Evolutionary conservation across 2,329 filamentous ascomycete genomes (phyloP).

Genomic region (Alternaria consortialis): DNA sequence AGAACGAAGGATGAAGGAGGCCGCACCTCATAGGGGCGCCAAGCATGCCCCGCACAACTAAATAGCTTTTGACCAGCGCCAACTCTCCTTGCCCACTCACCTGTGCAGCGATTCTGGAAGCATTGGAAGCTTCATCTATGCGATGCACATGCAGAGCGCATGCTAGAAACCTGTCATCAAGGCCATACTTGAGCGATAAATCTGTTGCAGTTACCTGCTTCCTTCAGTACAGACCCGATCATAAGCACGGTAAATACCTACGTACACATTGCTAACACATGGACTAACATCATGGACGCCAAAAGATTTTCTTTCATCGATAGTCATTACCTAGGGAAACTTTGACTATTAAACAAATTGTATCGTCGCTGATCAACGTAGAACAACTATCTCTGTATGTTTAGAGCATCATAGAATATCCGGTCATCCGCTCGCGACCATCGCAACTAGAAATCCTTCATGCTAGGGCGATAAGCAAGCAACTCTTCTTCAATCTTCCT

Average conservation of each 20-base stretch:
- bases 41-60: constrained; percentile 5
- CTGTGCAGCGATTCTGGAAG: background rate
- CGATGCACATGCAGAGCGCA: background rate
- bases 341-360: background rate
- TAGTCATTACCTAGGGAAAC: background rate
- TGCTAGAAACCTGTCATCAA: background rate
- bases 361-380: background rate
- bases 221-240: background rate
- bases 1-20: background rate
- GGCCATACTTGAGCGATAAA: background rate
- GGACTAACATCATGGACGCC: background rate
- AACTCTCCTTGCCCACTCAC: background rate
- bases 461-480: constrained; percentile 3
- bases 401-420: background rate
- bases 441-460: background rate
- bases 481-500: constrained; percentile 2
- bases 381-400: background rate
- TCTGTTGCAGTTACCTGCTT: background rate
- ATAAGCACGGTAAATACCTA: background rate
- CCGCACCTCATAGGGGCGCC: background rate
- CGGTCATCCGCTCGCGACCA: background rate
- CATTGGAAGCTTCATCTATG: background rate
- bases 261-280: background rate
- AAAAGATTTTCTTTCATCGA: background rate
- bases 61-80: background rate